Conservation (phyloP, 1,139 yeast genomes). For the Yamadazyma diddensiae region DNA sequence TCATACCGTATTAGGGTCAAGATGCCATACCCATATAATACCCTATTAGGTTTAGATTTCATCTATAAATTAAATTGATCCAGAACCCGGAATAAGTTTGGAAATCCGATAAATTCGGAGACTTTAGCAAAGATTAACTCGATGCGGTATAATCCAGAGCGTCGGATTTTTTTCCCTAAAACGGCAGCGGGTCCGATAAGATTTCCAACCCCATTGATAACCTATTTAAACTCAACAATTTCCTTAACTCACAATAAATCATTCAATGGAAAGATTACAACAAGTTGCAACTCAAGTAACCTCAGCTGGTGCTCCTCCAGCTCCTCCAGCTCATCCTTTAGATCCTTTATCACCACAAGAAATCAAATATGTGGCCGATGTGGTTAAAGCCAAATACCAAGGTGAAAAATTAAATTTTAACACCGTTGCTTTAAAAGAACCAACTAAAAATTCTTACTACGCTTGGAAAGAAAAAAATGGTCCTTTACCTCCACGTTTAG, state of each 20-base stretch:
- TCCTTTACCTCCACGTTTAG: constrained; percentile 65
- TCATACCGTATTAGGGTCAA: no score
- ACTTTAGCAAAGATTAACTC: constrained; percentile 1
- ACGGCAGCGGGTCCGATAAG: constrained; percentile 3
- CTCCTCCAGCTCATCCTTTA: constrained; percentile 62
- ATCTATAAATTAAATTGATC: not conserved
- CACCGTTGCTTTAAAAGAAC: constrained; percentile 70
- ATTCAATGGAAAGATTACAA: constrained; percentile 61
- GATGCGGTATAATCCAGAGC: constrained; percentile 1
- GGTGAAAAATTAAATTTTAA: constrained; percentile 56
- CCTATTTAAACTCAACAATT: no score
- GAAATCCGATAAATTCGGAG: not conserved
- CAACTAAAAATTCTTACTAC: constrained; percentile 58
- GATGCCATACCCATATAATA: no score
- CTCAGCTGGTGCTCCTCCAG: constrained; percentile 52
- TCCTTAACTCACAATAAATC: no score
- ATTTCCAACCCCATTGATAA: no score
- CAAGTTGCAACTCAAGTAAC: constrained; percentile 66
- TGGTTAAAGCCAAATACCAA: constrained; percentile 33
- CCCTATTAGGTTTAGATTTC: not conserved
- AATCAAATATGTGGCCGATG: constrained; percentile 34
- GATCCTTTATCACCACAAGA: constrained; percentile 68
- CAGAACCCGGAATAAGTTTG: not conserved
- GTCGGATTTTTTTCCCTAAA: constrained; percentile 3
- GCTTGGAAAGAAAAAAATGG: constrained; percentile 64